phyloP scores from a whole-genome alignment of 441 rosid genomes.

The Biscutella laevigata region DNA sequence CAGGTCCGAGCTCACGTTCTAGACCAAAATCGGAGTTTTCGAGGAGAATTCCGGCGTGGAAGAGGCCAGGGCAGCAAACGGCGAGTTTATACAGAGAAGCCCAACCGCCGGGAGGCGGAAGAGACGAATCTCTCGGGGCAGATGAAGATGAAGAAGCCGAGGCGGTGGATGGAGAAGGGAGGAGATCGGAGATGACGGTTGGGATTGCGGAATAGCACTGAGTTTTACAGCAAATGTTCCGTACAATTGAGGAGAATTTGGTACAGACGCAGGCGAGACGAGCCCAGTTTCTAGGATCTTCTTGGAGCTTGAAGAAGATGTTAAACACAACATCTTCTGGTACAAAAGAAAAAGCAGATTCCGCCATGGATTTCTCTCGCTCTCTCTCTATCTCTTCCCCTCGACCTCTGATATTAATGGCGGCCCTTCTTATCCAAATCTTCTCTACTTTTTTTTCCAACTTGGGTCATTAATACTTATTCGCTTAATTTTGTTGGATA shows the following conservation, averaged over 20 bases:
- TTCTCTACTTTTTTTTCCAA: too few species aligned
- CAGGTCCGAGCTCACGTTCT: constrained; percentile 83
- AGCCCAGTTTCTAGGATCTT: constrained; percentile 79
- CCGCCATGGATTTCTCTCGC: constrained; percentile 26
- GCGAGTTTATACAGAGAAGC: constrained; percentile 67
- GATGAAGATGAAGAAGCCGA: constrained; percentile 8
- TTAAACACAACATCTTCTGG: constrained; percentile 71
- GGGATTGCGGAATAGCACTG: constrained; percentile 52
- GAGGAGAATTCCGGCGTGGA: constrained; percentile 77
- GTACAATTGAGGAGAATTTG: constrained; percentile 63
- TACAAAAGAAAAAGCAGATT: constrained; percentile 38
- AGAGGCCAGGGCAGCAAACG: constrained; percentile 86
- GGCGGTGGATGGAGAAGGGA: constrained; percentile 21
- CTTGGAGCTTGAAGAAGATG: constrained; percentile 79
- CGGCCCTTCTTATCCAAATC: constrained; percentile 19
- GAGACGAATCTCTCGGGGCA: not conserved
- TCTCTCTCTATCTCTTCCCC: constrained; percentile 2
- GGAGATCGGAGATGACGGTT: constrained; percentile 56
- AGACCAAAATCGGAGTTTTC: constrained; percentile 92
- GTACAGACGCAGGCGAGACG: constrained; percentile 78
- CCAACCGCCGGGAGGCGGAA: constrained; percentile 55
- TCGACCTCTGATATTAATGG: constrained; percentile 2
- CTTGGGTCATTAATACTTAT: too few species aligned
- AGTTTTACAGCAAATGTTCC: constrained; percentile 52
- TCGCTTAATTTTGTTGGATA: too few species aligned